These are phyloP conservation scores for Agrocybe chaxingu DNA, from an alignment of 768 basidiomycete genomes.

Conservation along the genomic window DNA sequence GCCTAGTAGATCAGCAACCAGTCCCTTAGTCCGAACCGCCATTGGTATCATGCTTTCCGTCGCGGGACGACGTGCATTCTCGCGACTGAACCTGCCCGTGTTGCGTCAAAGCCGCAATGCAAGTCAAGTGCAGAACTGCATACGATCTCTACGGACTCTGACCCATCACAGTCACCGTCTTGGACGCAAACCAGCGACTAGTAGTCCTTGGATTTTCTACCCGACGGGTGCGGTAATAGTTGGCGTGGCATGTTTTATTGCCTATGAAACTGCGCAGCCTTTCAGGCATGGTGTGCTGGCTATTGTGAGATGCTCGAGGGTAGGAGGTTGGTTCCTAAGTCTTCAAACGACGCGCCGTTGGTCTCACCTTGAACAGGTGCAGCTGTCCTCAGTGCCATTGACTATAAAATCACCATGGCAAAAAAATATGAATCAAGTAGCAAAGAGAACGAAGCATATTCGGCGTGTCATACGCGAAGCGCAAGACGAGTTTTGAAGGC, in stretches of 20 bases:
- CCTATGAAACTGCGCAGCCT: constrained; percentile 69
- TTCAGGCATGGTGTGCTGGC: constrained; percentile 77
- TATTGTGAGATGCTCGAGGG: constrained; percentile 70
- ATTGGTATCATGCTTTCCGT: no score
- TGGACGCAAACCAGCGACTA: neutral
- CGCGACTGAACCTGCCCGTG: no score
- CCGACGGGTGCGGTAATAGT: constrained; percentile 33
- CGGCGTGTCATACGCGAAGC: constrained; percentile 81
- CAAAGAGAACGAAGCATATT: constrained; percentile 52
- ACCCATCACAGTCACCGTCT: neutral
- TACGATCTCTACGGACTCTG: neutral
- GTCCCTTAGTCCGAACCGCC: no score
- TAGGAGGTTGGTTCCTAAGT: constrained; percentile 52
- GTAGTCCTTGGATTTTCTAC: constrained; percentile 33
- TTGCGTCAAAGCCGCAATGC: no score
- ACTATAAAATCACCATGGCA: constrained; percentile 70
- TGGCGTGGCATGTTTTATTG: constrained; percentile 34
- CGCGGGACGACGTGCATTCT: no score
- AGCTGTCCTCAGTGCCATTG: constrained; percentile 59
- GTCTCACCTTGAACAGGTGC: constrained; percentile 41
- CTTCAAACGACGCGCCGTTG: neutral
- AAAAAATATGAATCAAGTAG: constrained; percentile 47
- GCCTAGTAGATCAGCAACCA: no score
- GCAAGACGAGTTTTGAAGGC: constrained; percentile 76
- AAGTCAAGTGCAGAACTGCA: neutral